Percentiles rank a stretch among this genome's conserved stretches.
Conservation (phyloP, 1,284 basidiomycete species). For the Tilletia indica region DNA sequence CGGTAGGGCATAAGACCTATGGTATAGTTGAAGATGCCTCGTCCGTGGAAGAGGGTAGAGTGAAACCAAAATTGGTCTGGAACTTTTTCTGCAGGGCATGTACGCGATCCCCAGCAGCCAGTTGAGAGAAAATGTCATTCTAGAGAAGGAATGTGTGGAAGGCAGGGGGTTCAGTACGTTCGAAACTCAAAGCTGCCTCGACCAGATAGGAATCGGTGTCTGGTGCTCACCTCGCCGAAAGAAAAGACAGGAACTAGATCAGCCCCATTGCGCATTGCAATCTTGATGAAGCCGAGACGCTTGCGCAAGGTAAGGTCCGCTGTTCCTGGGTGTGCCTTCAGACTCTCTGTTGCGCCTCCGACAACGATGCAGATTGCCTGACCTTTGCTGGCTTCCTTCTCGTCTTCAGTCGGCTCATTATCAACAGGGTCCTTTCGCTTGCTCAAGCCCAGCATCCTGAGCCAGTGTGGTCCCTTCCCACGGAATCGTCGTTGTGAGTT, state of each 20-base stretch:
- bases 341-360: constrained; percentile 89
- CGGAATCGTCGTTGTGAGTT: constrained; percentile 2
- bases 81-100: constrained; percentile 84
- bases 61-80: constrained; percentile 89
- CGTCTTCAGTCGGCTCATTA: not conserved
- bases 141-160: constrained; percentile 69
- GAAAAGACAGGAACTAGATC: constrained; percentile 45
- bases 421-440: not conserved
- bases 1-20: constrained; percentile 85
- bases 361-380: constrained; percentile 77
- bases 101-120: constrained; percentile 87
- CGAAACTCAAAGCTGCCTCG: not conserved
- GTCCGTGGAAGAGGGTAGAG: constrained; percentile 90
- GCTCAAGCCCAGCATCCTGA: not conserved
- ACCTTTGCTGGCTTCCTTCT: constrained; percentile 33
- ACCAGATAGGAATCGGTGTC: not conserved
- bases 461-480: not conserved
- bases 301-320: constrained; percentile 83
- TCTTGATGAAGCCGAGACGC: constrained; percentile 83
- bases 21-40: constrained; percentile 67
- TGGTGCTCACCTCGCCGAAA: constrained; percentile 14
- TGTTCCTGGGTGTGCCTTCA: constrained; percentile 90
- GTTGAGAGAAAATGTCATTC: constrained; percentile 97
- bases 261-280: constrained; percentile 85
- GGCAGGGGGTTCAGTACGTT: not conserved